phyloP scores from a whole-genome alignment of 1,284 basidiomycete genomes.

The Heterobasidion parviporum region DNA sequence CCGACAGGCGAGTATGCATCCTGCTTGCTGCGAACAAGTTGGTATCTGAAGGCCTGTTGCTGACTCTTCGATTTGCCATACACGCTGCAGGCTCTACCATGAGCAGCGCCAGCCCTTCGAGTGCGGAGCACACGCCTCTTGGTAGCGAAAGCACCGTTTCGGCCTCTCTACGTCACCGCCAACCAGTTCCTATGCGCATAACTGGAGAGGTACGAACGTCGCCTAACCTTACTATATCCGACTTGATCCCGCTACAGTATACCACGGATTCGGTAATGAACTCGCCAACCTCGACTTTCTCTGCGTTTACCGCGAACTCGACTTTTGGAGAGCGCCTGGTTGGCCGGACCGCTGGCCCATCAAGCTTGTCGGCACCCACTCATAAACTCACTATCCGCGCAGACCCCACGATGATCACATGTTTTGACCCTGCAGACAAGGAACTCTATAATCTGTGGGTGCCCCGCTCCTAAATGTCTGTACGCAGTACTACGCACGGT shows the following conservation, averaged over 20 bases:
- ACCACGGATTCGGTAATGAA: neutral
- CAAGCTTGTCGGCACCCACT: slow-evolving; percentile 15
- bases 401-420: slow-evolving; percentile 58
- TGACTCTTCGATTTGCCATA: no score
- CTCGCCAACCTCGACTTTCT: slow-evolving; percentile 3
- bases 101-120: no score
- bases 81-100: neutral
- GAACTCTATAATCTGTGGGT: slow-evolving; percentile 71
- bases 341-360: neutral
- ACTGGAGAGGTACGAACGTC: neutral
- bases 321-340: neutral
- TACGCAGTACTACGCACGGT: no score
- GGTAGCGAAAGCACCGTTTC: no score
- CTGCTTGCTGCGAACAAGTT: no score
- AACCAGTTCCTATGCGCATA: neutral
- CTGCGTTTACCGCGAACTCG: neutral
- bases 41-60: no score
- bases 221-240: neutral
- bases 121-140: no score
- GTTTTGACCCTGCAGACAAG: slow-evolving; percentile 64
- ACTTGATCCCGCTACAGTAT: neutral
- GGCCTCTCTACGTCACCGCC: neutral
- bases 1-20: no score
- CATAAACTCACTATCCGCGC: slow-evolving; percentile 43
- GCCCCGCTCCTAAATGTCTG: slow-evolving; percentile 29